These are phyloP conservation scores for Powellomyces hirtus DNA, from an alignment of 192 early-diverging fungal species.

Conservation along the genomic window DNA sequence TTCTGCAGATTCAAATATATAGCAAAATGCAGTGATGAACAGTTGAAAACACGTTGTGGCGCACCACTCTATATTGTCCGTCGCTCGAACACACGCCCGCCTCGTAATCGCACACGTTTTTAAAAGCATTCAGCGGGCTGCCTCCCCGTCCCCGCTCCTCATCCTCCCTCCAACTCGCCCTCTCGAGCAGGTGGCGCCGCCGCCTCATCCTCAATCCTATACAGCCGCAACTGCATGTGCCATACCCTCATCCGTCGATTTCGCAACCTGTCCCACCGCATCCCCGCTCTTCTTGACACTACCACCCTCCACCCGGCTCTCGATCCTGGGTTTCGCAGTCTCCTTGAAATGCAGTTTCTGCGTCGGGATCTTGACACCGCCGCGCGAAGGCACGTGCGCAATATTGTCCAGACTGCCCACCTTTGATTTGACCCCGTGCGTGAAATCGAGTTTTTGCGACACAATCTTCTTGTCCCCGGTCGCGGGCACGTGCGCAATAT, in stretches of 20 bases:
- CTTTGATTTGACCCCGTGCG: not conserved
- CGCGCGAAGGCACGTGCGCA: not conserved
- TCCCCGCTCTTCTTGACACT: not conserved
- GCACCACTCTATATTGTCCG: too few relatives aligned
- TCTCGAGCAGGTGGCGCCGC: too few relatives aligned
- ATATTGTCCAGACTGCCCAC: not conserved
- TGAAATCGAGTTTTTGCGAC: not conserved
- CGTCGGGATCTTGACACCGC: not conserved
- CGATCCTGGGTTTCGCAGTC: not conserved
- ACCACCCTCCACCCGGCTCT: not conserved
- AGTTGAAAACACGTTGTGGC: too few relatives aligned
- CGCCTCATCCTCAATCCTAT: too few relatives aligned
- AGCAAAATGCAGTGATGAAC: too few relatives aligned
- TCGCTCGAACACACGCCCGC: too few relatives aligned
- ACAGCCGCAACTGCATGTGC: conserved; percentile 73
- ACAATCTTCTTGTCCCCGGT: not conserved
- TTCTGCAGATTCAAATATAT: too few relatives aligned
- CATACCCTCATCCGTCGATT: conserved; percentile 69
- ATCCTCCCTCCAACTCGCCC: too few relatives aligned
- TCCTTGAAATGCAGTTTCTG: not conserved
- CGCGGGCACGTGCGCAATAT: not conserved
- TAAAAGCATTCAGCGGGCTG: too few relatives aligned
- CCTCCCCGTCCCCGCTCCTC: too few relatives aligned
- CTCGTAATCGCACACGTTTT: too few relatives aligned
- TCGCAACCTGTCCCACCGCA: not conserved